A percentile compares a stretch with the other conserved stretches of the same genome.
phyloP scores from a whole-genome alignment of 2,329 filamentous ascomycete genomes.

The Coniochaeta hoffmannii region DNA sequence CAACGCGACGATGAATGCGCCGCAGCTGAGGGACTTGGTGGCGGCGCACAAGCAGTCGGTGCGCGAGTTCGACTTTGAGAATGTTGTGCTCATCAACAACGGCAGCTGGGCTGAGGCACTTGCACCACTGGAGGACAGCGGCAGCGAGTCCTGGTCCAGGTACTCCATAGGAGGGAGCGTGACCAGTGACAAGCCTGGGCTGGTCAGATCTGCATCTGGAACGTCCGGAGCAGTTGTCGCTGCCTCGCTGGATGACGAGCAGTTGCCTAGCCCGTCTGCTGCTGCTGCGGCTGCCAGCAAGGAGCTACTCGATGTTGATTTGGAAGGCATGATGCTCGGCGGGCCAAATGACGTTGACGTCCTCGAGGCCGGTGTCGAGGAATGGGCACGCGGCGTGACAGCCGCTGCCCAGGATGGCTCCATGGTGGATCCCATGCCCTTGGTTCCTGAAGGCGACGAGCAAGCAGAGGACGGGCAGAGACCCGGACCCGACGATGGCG shows the following conservation, averaged over 20 bases:
- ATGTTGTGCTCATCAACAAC: conserved; percentile 57
- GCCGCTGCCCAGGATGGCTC: conserved; percentile 6
- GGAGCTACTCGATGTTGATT: conserved; percentile 36
- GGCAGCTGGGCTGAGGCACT: conserved; percentile 79
- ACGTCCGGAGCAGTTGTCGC: conserved; percentile 11
- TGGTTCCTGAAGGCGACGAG: conserved; percentile 17
- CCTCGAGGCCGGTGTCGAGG: conserved; percentile 18
- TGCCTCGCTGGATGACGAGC: conserved; percentile 21
- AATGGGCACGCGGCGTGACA: conserved; percentile 18
- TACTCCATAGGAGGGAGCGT: conserved; percentile 24
- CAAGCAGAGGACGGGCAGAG: conserved; percentile 11
- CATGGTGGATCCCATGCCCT: conserved; percentile 5
- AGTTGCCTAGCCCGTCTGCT: conserved; percentile 40
- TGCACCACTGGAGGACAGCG: conserved; percentile 54
- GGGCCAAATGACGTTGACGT: conserved; percentile 20
- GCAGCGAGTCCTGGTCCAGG: conserved; percentile 33
- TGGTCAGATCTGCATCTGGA: conserved; percentile 9
- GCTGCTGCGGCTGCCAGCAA: conserved; percentile 46
- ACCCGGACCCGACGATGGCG: conserved; percentile 13
- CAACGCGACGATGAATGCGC: conserved; percentile 64
- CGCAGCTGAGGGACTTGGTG: conserved; percentile 65
- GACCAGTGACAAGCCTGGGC: conserved; percentile 18
- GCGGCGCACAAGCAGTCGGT: conserved; percentile 59
- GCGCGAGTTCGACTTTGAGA: conserved; percentile 73
- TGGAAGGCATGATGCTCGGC: conserved; percentile 31